A percentile compares a stretch with the other conserved stretches of the same genome.
Evolutionary conservation across 1,284 basidiomycete genomes (phyloP).

Genomic region (Neolentinus lepideus): DNA sequence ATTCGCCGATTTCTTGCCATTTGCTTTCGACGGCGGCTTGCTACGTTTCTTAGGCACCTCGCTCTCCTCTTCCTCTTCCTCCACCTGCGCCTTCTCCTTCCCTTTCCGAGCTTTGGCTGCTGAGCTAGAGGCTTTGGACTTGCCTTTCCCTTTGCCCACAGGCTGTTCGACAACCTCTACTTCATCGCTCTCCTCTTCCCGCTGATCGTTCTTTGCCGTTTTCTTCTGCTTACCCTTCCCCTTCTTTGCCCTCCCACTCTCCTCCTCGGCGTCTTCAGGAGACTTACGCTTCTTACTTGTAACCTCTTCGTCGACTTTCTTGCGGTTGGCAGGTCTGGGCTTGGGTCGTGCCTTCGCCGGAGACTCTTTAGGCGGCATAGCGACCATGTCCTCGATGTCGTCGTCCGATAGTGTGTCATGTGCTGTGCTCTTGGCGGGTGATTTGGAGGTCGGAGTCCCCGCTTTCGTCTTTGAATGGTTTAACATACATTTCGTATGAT

Average conservation of each 20-base stretch:
- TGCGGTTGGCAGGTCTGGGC: not conserved
- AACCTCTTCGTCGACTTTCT: not conserved
- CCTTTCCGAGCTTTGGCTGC: slow-evolving; percentile 8
- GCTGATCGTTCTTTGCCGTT: not conserved
- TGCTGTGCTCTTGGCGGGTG: no score
- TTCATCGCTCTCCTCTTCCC: slow-evolving; percentile 6
- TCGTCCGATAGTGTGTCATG: not conserved
- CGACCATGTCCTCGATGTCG: not conserved
- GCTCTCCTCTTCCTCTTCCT: slow-evolving; percentile 8
- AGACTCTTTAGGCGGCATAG: not conserved
- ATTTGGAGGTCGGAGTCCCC: no score
- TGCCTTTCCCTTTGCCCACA: slow-evolving; percentile 13
- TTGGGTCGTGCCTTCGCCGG: not conserved
- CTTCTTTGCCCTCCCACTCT: not conserved
- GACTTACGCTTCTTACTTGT: not conserved
- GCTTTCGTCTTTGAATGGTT: no score
- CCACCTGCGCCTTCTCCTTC: not conserved
- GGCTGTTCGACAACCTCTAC: slow-evolving; percentile 14
- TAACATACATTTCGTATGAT: no score
- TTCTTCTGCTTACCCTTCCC: not conserved
- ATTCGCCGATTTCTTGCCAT: slow-evolving; percentile 2
- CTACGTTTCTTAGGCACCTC: not conserved
- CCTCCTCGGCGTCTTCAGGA: not conserved
- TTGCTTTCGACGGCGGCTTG: slow-evolving; percentile 6
- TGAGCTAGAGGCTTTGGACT: slow-evolving; percentile 11